Conservation (phyloP, 176 grass and related monocot species). For the Musa troglodytarum region DNA sequence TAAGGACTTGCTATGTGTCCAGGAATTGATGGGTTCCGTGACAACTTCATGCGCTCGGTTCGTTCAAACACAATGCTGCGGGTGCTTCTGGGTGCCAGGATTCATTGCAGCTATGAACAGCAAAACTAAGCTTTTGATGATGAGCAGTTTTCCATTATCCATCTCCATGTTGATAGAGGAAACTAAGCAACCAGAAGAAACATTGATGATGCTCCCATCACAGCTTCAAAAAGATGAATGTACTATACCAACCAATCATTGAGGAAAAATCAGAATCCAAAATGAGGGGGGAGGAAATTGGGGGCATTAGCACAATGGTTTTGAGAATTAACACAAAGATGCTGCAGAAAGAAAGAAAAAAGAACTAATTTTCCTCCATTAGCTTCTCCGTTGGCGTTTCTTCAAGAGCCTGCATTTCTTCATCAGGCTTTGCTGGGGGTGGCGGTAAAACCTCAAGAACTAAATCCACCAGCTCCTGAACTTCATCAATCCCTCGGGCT, state of each 20-base stretch:
- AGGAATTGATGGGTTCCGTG: too few relatives aligned
- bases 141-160: not conserved
- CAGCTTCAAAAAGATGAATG: not conserved
- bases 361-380: slow-evolving; percentile 2
- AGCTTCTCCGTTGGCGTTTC: not conserved
- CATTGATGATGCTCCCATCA: not conserved
- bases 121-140: not conserved
- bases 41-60: too few relatives aligned
- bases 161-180: not conserved
- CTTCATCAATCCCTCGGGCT: slow-evolving; percentile 12
- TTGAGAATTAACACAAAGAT: not conserved
- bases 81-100: too few relatives aligned
- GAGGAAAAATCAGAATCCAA: not conserved
- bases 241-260: not conserved
- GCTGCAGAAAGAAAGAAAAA: not conserved
- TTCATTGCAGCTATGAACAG: too few relatives aligned
- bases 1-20: too few relatives aligned
- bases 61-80: too few relatives aligned
- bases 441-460: slow-evolving; percentile 40
- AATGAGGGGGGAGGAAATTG: not conserved
- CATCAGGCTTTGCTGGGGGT: slow-evolving; percentile 24
- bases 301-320: not conserved
- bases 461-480: slow-evolving; percentile 29
- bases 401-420: not conserved
- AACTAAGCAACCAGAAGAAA: not conserved